Evolutionary conservation across 2,329 filamentous ascomycete genomes (phyloP), one percentile per base, ranked within the genome.

Genomic region (Chaetomium strumarium): DNA sequence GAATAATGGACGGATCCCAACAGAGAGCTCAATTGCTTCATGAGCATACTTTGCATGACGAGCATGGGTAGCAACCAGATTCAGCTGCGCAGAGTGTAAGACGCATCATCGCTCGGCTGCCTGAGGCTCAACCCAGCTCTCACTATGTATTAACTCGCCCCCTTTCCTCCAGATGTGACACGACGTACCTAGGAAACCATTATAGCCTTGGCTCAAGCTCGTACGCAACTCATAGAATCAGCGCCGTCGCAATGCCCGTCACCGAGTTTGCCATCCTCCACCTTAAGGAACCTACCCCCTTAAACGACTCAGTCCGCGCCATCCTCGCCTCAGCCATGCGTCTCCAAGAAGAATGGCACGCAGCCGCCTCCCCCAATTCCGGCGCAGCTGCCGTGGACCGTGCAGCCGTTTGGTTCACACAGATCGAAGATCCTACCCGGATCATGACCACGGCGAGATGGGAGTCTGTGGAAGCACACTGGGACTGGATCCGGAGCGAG

Each of bases 401-500:
- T 17, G 65, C 67, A 20, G 62, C 63, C 2, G 64, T 59, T 36
- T 55, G 70, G 33, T 67, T 70, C 54, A 62, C 66, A 38, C 68
- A 71, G 57, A 43, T 67, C 52, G 66, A 70, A 41, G 64, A 72
- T 49, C 66, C 68, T 11, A 61, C 67, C 2, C 60, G 63, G 29
- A 53, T 73, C n/a, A 63, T 78, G 57, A 66, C 78, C 56, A 72
- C 70, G 5, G 71, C 74, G 16, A 67, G 70, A 11, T 77, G 75
- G 75, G 65, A 69, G 50, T 72, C 70, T 0, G 66, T 67, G 17
- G 67, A 66, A 13, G 68, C 67, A 5, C 74, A 78, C 52, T 56
- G 53, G 43, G 57, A 67, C 46, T 79, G 76, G 75, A 69, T 76
- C 45, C 62, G 65, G 41, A 72, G 69, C 46, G 57, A 64, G 3